Percentiles rank a stretch among this genome's conserved stretches.
phyloP scores from a whole-genome alignment of 805 yeast species.

The Cyberlindnera americana region DNA sequence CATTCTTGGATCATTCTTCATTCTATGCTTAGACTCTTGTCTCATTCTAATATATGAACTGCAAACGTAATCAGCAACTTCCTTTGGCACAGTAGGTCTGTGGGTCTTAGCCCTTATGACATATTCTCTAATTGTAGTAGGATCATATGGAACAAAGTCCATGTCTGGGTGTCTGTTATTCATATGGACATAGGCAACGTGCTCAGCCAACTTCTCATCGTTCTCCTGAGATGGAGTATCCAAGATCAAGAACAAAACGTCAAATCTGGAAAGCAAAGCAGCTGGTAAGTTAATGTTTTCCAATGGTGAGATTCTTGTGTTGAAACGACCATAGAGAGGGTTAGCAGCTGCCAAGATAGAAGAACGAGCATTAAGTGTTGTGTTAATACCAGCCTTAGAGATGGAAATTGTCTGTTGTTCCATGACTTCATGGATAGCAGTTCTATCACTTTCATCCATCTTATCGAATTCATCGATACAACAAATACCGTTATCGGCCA shows the following conservation, averaged over 20 bases:
- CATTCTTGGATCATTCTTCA: conserved; percentile 56
- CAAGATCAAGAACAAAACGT: conserved; percentile 77
- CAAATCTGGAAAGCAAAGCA: conserved; percentile 92
- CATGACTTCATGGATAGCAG: conserved; percentile 99
- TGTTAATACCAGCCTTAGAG: conserved; percentile 96
- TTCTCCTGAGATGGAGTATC: conserved; percentile 78
- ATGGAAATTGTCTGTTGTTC: conserved; percentile 98
- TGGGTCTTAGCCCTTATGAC: conserved; percentile 79
- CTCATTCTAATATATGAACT: conserved; percentile 86
- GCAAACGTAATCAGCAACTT: conserved; percentile 83
- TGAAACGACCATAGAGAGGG: conserved; percentile 93
- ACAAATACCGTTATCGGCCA: conserved; percentile 97
- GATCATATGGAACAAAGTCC: conserved; percentile 72
- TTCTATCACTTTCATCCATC: conserved; percentile 95
- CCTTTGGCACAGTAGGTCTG: conserved; percentile 81
- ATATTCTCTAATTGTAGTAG: conserved; percentile 79
- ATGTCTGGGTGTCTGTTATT: conserved; percentile 80
- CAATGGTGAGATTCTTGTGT: conserved; percentile 83
- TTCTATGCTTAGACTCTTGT: conserved; percentile 81
- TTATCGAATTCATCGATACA: conserved; percentile 99
- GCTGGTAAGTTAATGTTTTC: conserved; percentile 97
- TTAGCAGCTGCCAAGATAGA: conserved; percentile 98
- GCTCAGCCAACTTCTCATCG: conserved; percentile 86
- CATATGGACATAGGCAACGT: conserved; percentile 95
- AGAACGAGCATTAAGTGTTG: conserved; percentile 92